phyloP scores from a whole-genome alignment of 78 protist genomes.

The Dictyostelium discoideum region DNA sequence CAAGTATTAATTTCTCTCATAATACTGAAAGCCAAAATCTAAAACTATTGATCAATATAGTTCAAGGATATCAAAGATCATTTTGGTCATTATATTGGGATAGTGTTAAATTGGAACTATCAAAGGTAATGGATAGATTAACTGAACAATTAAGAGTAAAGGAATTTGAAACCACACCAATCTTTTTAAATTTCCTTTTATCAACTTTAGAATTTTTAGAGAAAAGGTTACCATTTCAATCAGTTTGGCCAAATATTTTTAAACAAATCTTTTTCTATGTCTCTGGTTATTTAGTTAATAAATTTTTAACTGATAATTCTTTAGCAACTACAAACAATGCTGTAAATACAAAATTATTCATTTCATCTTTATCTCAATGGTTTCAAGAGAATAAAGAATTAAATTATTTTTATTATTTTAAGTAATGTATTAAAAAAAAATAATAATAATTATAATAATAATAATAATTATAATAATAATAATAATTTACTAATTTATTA shows the following conservation, averaged over 20 bases:
- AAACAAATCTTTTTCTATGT: conserved; percentile 68
- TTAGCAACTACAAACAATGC: conserved; percentile 12
- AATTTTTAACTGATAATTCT: background rate
- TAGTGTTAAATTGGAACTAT: conserved; percentile 22
- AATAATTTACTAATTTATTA: background rate
- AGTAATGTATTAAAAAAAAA: conserved; percentile 3
- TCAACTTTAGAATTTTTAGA: conserved; percentile 46
- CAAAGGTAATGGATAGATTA: conserved; percentile 19
- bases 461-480: no score
- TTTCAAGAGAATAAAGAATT: conserved; percentile 54
- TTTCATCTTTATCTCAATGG: conserved; percentile 64
- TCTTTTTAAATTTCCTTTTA: conserved; percentile 30
- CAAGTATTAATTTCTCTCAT: background rate
- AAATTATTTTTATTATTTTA: conserved; percentile 64
- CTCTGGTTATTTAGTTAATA: background rate
- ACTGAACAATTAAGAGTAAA: background rate
- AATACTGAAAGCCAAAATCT: conserved; percentile 41
- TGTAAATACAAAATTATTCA: conserved; percentile 39
- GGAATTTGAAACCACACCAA: background rate
- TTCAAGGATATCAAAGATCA: conserved; percentile 2
- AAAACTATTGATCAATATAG: background rate
- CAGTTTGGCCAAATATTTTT: conserved; percentile 50
- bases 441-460: no score
- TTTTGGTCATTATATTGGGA: conserved; percentile 66
- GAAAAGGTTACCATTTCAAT: conserved; percentile 58